These are phyloP conservation scores for Yarrowia galli DNA, from an alignment of 1,139 yeast species.

Conservation along the genomic window DNA sequence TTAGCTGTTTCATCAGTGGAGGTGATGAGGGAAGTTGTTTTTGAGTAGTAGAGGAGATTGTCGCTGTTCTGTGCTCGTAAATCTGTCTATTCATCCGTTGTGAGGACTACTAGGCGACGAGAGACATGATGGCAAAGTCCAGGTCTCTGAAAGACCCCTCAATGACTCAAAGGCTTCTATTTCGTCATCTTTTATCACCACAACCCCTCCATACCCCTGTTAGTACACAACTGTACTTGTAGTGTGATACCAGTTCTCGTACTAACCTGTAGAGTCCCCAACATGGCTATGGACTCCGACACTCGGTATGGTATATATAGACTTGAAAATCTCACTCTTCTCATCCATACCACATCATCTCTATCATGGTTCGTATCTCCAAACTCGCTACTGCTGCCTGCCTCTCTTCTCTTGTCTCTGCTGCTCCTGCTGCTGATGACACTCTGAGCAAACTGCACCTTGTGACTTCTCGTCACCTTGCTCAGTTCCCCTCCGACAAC, in stretches of 20 bases:
- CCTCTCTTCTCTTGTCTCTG: constrained; percentile 7
- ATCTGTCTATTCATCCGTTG: too few relatives aligned
- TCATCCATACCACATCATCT: background rate
- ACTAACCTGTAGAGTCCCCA: background rate
- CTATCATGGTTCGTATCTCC: constrained; percentile 11
- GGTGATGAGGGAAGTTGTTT: too few relatives aligned
- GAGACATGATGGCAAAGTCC: too few relatives aligned
- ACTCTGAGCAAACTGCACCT: constrained; percentile 1
- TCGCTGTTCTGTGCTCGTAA: too few relatives aligned
- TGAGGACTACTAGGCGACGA: too few relatives aligned
- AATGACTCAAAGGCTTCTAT: too few relatives aligned
- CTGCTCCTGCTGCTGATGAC: constrained; percentile 12
- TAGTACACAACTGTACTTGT: background rate
- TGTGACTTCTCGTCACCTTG: background rate
- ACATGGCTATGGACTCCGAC: background rate
- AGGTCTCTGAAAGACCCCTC: too few relatives aligned
- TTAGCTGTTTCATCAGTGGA: background rate
- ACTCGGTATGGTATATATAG: background rate
- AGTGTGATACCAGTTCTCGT: background rate
- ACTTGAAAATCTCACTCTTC: background rate
- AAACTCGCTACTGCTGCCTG: background rate
- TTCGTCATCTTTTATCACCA: too few relatives aligned
- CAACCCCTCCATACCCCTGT: constrained; percentile 9
- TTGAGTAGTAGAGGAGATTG: too few relatives aligned
- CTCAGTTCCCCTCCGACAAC: background rate